These are phyloP conservation scores for Nemania bipapillata DNA, from an alignment of 2,329 filamentous ascomycete genomes.

Conservation along the genomic window DNA sequence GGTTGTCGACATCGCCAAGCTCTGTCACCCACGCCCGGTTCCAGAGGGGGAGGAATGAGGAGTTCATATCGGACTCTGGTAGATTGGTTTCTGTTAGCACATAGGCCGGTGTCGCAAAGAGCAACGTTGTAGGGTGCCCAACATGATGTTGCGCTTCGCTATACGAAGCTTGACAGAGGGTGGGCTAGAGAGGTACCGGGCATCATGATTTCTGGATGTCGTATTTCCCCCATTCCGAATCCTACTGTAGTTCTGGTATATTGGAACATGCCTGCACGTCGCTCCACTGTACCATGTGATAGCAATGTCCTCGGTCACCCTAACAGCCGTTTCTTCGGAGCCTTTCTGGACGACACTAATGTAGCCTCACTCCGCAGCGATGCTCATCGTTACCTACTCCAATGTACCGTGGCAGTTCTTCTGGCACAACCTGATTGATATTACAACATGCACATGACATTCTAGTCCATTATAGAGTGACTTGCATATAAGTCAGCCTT, in stretches of 20 bases:
- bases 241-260: constrained; percentile 10
- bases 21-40: constrained; percentile 3
- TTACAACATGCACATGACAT: constrained; percentile 22
- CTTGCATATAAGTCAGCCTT: constrained; percentile 3
- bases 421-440: constrained; percentile 2
- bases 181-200: not conserved
- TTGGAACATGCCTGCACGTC: not conserved
- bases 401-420: constrained; percentile 6
- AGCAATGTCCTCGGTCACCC: not conserved
- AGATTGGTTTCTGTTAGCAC: constrained; percentile 4
- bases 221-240: not conserved
- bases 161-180: constrained; percentile 2
- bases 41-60: not conserved
- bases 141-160: constrained; percentile 4
- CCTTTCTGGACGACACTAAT: not conserved
- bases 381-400: constrained; percentile 1
- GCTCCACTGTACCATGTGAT: not conserved
- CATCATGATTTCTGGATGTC: not conserved
- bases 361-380: constrained; percentile 14
- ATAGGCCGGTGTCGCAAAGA: constrained; percentile 6
- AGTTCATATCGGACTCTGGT: constrained; percentile 12
- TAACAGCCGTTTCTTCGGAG: not conserved
- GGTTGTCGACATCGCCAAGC: constrained; percentile 27
- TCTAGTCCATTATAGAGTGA: not conserved
- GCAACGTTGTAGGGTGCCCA: constrained; percentile 12